phyloP scores from a whole-genome alignment of 2,329 filamentous ascomycete species.

The Microthyrium microscopicum region DNA sequence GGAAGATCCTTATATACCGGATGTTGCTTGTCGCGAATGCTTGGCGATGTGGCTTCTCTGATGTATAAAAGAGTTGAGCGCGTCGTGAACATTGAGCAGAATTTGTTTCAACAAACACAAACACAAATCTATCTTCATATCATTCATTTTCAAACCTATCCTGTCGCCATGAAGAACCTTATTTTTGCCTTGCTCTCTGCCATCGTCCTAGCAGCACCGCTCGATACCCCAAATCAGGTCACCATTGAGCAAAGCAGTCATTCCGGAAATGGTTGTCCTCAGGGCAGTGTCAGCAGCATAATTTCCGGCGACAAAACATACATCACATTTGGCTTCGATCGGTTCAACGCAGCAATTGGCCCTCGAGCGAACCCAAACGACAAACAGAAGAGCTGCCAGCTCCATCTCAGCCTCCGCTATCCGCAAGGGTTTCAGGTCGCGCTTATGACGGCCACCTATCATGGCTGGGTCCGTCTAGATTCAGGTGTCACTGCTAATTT shows the following conservation, averaged over 20 bases:
- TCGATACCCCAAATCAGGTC: constrained; percentile 3
- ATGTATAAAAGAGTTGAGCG: no score
- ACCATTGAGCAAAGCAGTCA: background rate
- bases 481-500: constrained; percentile 2
- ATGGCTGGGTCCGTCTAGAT: constrained; percentile 4
- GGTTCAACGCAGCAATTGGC: constrained; percentile 2
- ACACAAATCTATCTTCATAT: no score
- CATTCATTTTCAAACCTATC: no score
- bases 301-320: constrained; percentile 17
- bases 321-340: constrained; percentile 5
- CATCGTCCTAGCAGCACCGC: no score
- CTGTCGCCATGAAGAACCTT: no score
- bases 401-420: constrained; percentile 35
- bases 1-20: no score
- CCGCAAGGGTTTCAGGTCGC: constrained; percentile 14
- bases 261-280: constrained; percentile 5
- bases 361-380: constrained; percentile 23
- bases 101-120: no score
- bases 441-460: constrained; percentile 6
- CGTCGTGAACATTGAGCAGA: no score
- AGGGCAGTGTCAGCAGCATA: constrained; percentile 16
- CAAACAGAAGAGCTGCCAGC: constrained; percentile 36
- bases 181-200: no score
- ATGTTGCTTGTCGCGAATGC: no score
- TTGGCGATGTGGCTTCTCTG: no score